A percentile compares a stretch with the other conserved stretches of the same genome.
These are phyloP conservation scores for Paramecium octaurelia DNA, from an alignment of 73 alveolate species.

Conservation along the genomic window DNA sequence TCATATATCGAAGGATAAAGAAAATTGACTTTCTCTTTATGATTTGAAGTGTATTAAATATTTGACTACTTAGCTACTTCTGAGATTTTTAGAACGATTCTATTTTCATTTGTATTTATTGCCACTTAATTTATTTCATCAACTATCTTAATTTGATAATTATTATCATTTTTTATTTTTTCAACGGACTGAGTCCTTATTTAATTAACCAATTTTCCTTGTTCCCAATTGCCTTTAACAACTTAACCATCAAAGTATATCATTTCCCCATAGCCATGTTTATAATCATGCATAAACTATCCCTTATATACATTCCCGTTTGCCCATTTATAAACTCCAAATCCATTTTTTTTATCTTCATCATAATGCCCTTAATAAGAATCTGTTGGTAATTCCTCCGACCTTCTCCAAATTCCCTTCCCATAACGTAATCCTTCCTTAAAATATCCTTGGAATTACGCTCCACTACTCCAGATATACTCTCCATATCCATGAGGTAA, in stretches of 20 bases:
- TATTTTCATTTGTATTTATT: neutral
- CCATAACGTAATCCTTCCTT: slow-evolving; percentile 35
- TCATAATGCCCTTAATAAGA: slow-evolving; percentile 51
- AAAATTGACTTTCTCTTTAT: neutral
- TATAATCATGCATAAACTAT: slow-evolving; percentile 18
- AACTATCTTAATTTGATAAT: neutral
- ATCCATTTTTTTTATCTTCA: slow-evolving; percentile 46
- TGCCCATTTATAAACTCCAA: slow-evolving; percentile 59
- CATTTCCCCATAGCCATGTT: slow-evolving; percentile 63
- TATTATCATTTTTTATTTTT: neutral
- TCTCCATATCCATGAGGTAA: slow-evolving; percentile 85
- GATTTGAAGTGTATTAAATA: neutral
- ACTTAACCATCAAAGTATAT: slow-evolving; percentile 39
- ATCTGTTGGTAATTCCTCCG: neutral
- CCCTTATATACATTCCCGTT: slow-evolving; percentile 47
- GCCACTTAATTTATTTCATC: neutral
- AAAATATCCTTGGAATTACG: slow-evolving; percentile 41
- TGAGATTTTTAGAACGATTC: neutral
- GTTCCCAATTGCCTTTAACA: slow-evolving; percentile 50
- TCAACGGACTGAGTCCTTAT: neutral
- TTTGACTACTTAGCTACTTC: neutral
- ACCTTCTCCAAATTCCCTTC: slow-evolving; percentile 54
- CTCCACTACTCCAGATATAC: slow-evolving; percentile 47
- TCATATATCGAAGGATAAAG: neutral
- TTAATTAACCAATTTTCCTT: neutral